phyloP scores from a whole-genome alignment of 345 rosid genomes.

The Arabis hirsuta region DNA sequence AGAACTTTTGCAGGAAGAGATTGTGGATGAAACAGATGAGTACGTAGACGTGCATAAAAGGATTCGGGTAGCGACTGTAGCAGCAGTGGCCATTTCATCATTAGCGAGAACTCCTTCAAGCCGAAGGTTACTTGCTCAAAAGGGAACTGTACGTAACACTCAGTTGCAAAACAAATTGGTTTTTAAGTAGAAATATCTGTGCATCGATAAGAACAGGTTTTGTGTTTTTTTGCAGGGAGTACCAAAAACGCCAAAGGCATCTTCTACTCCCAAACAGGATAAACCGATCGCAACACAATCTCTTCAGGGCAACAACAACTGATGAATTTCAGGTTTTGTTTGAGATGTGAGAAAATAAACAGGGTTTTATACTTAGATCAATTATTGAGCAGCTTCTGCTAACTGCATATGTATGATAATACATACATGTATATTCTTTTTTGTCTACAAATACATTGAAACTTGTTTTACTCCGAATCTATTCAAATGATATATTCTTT shows the following conservation, averaged over 20 bases:
- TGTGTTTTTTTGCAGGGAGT: conserved; percentile 32
- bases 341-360: conserved; percentile 12
- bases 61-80: conserved; percentile 84
- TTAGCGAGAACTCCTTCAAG: conserved; percentile 87
- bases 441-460: too few relatives aligned
- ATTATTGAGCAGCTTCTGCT: conserved; percentile 6
- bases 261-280: conserved; percentile 18
- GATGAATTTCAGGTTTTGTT: conserved; percentile 19
- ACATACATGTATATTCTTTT: not conserved
- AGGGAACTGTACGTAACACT: conserved; percentile 31
- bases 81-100: conserved; percentile 93
- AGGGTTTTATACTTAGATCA: not conserved
- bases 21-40: conserved; percentile 98
- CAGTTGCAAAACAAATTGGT: not conserved
- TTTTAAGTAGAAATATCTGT: not conserved
- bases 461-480: too few relatives aligned
- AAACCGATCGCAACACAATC: conserved; percentile 10
- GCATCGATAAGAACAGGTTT: conserved; percentile 16
- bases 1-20: conserved; percentile 97
- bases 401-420: conserved; percentile 9
- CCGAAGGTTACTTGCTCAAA: conserved; percentile 64
- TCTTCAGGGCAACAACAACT: conserved; percentile 10
- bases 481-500: too few relatives aligned
- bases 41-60: conserved; percentile 97
- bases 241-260: conserved; percentile 34